A percentile compares a stretch with the other conserved stretches of the same genome.
Evolutionary conservation across 768 basidiomycete species (phyloP).

Genomic region (Floccularia luteovirens): DNA sequence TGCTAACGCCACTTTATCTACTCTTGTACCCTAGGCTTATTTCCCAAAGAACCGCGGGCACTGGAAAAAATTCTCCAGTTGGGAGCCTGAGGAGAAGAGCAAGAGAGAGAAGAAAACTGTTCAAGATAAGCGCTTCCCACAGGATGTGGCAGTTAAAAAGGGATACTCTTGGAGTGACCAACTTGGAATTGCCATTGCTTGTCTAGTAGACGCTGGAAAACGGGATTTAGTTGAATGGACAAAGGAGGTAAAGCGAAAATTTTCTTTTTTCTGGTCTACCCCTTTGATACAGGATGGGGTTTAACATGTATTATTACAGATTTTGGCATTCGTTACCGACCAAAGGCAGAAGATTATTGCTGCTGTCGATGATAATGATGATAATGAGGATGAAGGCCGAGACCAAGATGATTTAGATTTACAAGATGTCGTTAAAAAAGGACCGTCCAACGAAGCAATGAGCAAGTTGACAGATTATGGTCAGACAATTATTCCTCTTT

Average conservation of each 20-base stretch:
- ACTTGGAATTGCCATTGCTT: constrained; percentile 76
- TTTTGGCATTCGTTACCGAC: constrained; percentile 50
- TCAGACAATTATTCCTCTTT: constrained; percentile 29
- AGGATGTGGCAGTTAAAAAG: constrained; percentile 77
- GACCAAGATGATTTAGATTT: constrained; percentile 17
- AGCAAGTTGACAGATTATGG: constrained; percentile 70
- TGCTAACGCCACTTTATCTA: neutral
- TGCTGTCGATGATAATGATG: constrained; percentile 41
- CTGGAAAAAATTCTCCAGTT: constrained; percentile 83
- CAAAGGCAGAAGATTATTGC: constrained; percentile 55
- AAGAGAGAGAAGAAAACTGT: constrained; percentile 26
- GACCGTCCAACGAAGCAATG: constrained; percentile 63
- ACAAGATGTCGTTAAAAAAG: constrained; percentile 16
- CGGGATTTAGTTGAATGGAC: constrained; percentile 69
- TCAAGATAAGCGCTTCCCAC: constrained; percentile 40
- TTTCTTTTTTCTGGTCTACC: constrained; percentile 2
- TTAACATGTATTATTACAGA: constrained; percentile 44
- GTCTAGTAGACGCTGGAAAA: constrained; percentile 61
- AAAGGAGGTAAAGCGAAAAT: constrained; percentile 52
- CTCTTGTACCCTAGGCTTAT: constrained; percentile 50
- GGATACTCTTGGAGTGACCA: constrained; percentile 88
- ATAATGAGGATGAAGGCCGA: constrained; percentile 19
- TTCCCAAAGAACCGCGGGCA: constrained; percentile 84
- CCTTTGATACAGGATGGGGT: no score
- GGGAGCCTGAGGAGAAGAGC: constrained; percentile 48